Base-by-base conservation (phyloP, 257 asterid genomes). In the Sherardia arvensis region DNA sequence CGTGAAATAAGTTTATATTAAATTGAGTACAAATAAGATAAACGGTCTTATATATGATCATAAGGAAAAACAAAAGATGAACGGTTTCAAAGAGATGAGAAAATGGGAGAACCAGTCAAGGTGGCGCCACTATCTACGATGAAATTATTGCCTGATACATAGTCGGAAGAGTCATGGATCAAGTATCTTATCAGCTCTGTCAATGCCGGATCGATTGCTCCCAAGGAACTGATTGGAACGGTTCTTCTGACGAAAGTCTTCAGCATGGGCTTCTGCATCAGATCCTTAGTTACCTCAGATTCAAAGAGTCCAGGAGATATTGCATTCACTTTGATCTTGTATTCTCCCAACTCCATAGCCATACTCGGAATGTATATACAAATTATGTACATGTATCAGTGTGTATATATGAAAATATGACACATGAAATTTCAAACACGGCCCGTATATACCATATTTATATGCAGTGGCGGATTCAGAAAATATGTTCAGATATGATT, bases 321-420 rank as follows among this genome's bases (percentile, higher is more conserved):
- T 7, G 88, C 77, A 68, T 90, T 90, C 72, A 90, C 94, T 59
- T 86, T 76, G 65, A 87, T 90, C 11, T 79, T 77, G 69, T 84
- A 54, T 3, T 3, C 63, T 40, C 94, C 95, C 23, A 90, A 65
- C 69, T 87, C 97, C 71, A 84, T 0, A 0, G 95, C 95, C 97
- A 90, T 90, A 17, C 74, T 68, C 96, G 87, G 76, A 40, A 14
- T 38, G 34, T 1, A 12, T 2, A 38, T 2, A 38, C n/a, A n/a
- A n/a, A n/a, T n/a, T n/a, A n/a, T 90, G 76, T 53, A 62, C n/a
- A 48, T 28, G 17, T 55, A 5, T 40, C 18, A 15, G n/a, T n/a
- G 14, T 20, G 3, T 38, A 34, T 12, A 10, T 17, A 14, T 3
- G 21, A 40, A 40, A 40, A 14, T 38, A n/a, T n/a, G n/a, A n/a